These are phyloP conservation scores for Domatiomyces catenatus DNA, from an alignment of 2,329 filamentous ascomycete genomes.

Conservation along the genomic window DNA sequence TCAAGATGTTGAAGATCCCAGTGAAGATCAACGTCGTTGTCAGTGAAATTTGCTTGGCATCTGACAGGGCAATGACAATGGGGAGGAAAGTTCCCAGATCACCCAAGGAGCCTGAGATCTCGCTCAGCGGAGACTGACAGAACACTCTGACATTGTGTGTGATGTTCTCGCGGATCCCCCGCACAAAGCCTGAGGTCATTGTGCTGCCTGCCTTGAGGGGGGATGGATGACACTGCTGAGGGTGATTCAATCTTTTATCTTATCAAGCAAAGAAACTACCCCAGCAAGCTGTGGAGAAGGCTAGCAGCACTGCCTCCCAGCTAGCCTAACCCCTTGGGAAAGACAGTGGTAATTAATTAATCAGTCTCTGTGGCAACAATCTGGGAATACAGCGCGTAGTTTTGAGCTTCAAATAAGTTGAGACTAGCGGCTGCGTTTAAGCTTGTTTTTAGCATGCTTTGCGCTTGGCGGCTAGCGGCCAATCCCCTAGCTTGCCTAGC, in stretches of 20 bases:
- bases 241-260: too few relatives aligned
- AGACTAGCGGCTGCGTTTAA: not conserved
- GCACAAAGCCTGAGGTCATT: not conserved
- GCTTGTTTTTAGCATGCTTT: not conserved
- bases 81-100: constrained; percentile 83
- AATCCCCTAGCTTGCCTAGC: not conserved
- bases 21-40: constrained; percentile 73
- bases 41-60: constrained; percentile 64
- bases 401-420: too few relatives aligned
- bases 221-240: too few relatives aligned
- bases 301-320: too few relatives aligned
- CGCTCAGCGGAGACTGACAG: constrained; percentile 43
- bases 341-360: too few relatives aligned
- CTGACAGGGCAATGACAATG: constrained; percentile 69
- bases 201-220: not conserved
- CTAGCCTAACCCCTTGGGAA: too few relatives aligned
- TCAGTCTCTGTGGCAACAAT: too few relatives aligned
- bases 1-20: constrained; percentile 71
- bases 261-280: too few relatives aligned
- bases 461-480: not conserved
- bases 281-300: too few relatives aligned
- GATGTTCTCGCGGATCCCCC: constrained; percentile 19
- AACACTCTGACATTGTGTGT: constrained; percentile 42
- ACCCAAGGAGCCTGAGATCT: constrained; percentile 77
- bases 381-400: too few relatives aligned